A percentile compares a stretch with the other conserved stretches of the same genome.
Evolutionary conservation across 129 eudicot species (phyloP).

Genomic region (Centella asiatica): DNA sequence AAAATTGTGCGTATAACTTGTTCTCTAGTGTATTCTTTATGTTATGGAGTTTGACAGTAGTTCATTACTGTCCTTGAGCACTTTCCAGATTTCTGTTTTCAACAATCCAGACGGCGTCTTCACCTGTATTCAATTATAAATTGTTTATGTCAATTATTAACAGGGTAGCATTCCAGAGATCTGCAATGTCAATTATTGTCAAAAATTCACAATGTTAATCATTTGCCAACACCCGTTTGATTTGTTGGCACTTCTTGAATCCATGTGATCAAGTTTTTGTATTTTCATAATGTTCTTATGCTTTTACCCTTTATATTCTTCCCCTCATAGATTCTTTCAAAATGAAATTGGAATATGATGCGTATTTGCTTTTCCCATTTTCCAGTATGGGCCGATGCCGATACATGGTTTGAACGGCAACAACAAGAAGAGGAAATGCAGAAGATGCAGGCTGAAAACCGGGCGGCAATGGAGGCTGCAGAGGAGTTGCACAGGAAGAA

Average conservation of each 20-base stretch:
- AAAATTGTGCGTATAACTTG: neutral
- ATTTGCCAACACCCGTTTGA: too few relatives aligned
- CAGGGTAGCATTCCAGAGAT: too few relatives aligned
- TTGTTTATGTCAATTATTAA: too few relatives aligned
- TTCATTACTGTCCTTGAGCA: neutral
- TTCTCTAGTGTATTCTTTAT: neutral
- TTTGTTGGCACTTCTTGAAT: too few relatives aligned
- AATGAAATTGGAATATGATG: neutral
- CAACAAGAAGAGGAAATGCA: constrained; percentile 86
- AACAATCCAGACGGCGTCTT: neutral
- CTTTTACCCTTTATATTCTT: too few relatives aligned
- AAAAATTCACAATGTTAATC: too few relatives aligned
- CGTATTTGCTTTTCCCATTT: neutral
- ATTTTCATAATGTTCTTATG: too few relatives aligned
- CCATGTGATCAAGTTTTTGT: too few relatives aligned
- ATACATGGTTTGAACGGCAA: constrained; percentile 88
- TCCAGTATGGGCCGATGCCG: constrained; percentile 96
- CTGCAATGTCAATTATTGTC: too few relatives aligned
- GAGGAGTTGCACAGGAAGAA: constrained; percentile 77
- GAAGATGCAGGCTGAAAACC: constrained; percentile 61
- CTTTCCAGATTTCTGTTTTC: too few relatives aligned
- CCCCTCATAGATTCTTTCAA: too few relatives aligned
- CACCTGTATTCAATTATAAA: neutral
- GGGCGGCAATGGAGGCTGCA: constrained; percentile 60
- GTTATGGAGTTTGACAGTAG: neutral